Evolutionary conservation across 768 basidiomycete species (phyloP), one percentile per base, ranked within the genome.

Genomic region (Xerocomellus intermedius): DNA sequence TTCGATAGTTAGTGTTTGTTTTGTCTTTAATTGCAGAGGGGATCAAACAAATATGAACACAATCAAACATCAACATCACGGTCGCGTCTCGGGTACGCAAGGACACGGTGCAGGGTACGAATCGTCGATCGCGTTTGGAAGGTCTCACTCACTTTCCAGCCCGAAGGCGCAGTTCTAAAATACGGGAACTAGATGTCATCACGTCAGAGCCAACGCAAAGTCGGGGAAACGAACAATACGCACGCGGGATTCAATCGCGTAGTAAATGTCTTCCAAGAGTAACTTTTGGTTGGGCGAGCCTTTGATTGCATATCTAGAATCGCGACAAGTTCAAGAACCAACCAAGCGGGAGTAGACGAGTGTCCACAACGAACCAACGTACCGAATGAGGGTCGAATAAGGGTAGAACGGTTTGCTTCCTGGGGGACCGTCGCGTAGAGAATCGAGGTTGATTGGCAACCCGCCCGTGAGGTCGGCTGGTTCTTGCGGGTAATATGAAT

Each of bases 391-490:
- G 33, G 91, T 94, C 4, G 91, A 93, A 68, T 94, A 94, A 3
- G 91, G 91, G 65, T 94, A 94, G 65, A 93, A 92, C 7, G 91
- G 91, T 70, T 94, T 94, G 69, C 84, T 90, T 44, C 91, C 91
- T 8, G 91, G 89, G 3, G 91, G 91, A 0, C 91, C 90, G 66
- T 94, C 91, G 50, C 91, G 80, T 52, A 93, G 77, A 4, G 91
- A 92, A 70, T 91, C 89, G 24, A 93, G 85, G 66, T 89, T 93
- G 65, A 93, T 89, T 48, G 90, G 90, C 32, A 91, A 78, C 22
- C 89, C 89, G 22, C 90, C 89, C 8, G 89, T 89, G 57, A 91
- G 79, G 76, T 92, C 89, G 65, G 79, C 85, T 58, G 86, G 85
- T 59, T 81, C 81, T 37, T 87, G 88, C 48, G 89, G 89, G 69